Evolutionary conservation across 139 green algal species (phyloP).

Genomic region (Picochlorum costavermella): DNA sequence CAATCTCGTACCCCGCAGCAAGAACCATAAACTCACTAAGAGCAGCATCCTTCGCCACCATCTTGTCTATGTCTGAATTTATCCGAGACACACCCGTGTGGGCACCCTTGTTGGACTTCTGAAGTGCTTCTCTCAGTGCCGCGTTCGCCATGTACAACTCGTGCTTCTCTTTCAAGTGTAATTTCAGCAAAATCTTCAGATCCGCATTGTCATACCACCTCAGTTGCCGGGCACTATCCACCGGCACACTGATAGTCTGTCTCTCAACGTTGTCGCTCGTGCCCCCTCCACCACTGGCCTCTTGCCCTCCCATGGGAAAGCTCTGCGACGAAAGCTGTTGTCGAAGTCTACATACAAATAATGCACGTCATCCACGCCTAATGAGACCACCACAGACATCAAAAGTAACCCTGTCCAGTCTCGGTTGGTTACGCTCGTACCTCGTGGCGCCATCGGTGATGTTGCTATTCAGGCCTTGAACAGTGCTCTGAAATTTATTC

Average conservation of each 20-base stretch:
- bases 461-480: slow-evolving; percentile 18
- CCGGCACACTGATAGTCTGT: slow-evolving; percentile 13
- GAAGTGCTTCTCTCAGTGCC: slow-evolving; percentile 17
- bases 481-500: slow-evolving; percentile 11
- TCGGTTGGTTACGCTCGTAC: background rate
- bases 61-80: slow-evolving; percentile 11
- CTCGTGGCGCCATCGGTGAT: slow-evolving; percentile 12
- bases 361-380: background rate
- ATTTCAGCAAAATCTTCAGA: slow-evolving; percentile 17
- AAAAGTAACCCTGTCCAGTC: background rate
- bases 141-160: slow-evolving; percentile 28
- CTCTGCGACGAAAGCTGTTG: background rate
- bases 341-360: background rate
- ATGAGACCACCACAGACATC: background rate
- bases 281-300: background rate
- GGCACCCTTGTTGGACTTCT: background rate
- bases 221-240: slow-evolving; percentile 31
- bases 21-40: slow-evolving; percentile 17
- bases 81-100: background rate
- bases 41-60: slow-evolving; percentile 14
- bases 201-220: slow-evolving; percentile 31
- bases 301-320: background rate
- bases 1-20: slow-evolving; percentile 6
- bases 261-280: background rate
- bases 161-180: slow-evolving; percentile 32